Percentiles rank a stretch among this genome's conserved stretches.
These are phyloP conservation scores for Schizochytrium sp. DNA, from an alignment of 108 stramenopile species.

Conservation along the genomic window DNA sequence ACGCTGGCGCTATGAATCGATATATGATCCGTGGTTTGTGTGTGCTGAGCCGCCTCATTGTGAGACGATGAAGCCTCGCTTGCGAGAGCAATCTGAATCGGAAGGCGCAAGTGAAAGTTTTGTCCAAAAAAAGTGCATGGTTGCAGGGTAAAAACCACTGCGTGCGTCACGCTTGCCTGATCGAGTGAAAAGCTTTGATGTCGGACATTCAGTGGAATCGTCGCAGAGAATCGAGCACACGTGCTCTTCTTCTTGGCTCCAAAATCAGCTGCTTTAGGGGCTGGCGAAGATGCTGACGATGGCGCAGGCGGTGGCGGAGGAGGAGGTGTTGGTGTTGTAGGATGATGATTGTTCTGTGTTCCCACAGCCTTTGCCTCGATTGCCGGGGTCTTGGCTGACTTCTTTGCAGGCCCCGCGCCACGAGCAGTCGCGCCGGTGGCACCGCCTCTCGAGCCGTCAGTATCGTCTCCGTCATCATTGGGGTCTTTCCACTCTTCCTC, in stretches of 20 bases:
- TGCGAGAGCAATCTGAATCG: neutral
- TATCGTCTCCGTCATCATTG: neutral
- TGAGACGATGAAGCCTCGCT: neutral
- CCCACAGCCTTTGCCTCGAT: neutral
- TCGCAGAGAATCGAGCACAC: neutral
- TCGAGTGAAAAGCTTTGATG: neutral
- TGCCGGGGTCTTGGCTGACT: too few species aligned
- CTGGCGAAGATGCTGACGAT: too few species aligned
- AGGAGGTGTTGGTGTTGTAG: too few species aligned
- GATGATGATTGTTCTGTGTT: neutral
- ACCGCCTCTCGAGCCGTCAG: neutral
- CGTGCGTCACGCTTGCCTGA: neutral
- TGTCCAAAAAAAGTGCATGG: neutral
- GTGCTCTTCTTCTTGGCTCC: neutral
- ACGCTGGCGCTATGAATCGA: too few species aligned
- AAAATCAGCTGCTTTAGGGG: neutral
- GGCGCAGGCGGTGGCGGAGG: too few species aligned
- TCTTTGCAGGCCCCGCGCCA: too few species aligned
- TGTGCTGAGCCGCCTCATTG: too few species aligned
- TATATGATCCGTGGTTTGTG: too few species aligned
- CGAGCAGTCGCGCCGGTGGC: neutral
- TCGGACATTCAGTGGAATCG: neutral
- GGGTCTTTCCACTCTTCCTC: neutral
- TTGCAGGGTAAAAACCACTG: neutral
- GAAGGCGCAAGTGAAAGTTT: neutral